Percentiles rank a stretch among this genome's conserved stretches.
Evolutionary conservation across 208 protist genomes (phyloP).

Genomic region (Kentomonas sorsogonicus): DNA sequence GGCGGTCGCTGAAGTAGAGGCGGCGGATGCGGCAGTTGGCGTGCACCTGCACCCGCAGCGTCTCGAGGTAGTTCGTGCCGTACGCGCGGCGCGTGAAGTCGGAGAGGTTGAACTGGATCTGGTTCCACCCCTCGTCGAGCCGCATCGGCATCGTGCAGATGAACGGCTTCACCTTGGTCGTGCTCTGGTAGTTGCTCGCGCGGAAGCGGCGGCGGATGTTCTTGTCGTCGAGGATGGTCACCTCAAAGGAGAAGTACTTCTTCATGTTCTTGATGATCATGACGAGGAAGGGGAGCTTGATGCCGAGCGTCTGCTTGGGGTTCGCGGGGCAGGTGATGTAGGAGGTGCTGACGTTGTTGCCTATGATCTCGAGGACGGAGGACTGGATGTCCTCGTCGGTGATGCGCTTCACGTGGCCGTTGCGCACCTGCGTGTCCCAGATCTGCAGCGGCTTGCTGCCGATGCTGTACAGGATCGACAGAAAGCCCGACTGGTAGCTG

Average conservation of each 20-base stretch:
- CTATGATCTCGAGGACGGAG: constrained; percentile 97
- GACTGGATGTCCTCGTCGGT: constrained; percentile 99
- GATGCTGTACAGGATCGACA: constrained; percentile 99
- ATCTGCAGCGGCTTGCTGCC: constrained; percentile 97
- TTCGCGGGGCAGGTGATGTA: constrained; percentile 97
- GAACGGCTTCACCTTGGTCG: constrained; percentile 98
- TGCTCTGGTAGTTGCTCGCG: constrained; percentile 98
- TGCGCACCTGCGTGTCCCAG: constrained; percentile 97
- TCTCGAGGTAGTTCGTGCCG: constrained; percentile 99
- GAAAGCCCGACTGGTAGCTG: constrained; percentile 98
- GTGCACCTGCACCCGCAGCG: constrained; percentile 96
- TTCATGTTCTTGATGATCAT: constrained; percentile 99
- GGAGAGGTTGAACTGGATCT: constrained; percentile 99
- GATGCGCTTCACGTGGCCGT: constrained; percentile 99
- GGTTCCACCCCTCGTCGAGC: constrained; percentile 99
- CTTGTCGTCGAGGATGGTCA: constrained; percentile 99
- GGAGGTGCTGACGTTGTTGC: constrained; percentile 97
- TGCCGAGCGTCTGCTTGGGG: constrained; percentile 97
- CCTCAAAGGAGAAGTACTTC: constrained; percentile 99
- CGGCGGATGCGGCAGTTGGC: constrained; percentile 98
- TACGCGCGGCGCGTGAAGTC: constrained; percentile 99
- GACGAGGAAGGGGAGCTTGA: constrained; percentile 99
- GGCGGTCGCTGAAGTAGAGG: constrained; percentile 99
- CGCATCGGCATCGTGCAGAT: constrained; percentile 99
- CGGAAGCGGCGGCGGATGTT: constrained; percentile 97